phyloP scores from a whole-genome alignment of 805 yeast genomes.

The Saccharomycopsis fodiens region DNA sequence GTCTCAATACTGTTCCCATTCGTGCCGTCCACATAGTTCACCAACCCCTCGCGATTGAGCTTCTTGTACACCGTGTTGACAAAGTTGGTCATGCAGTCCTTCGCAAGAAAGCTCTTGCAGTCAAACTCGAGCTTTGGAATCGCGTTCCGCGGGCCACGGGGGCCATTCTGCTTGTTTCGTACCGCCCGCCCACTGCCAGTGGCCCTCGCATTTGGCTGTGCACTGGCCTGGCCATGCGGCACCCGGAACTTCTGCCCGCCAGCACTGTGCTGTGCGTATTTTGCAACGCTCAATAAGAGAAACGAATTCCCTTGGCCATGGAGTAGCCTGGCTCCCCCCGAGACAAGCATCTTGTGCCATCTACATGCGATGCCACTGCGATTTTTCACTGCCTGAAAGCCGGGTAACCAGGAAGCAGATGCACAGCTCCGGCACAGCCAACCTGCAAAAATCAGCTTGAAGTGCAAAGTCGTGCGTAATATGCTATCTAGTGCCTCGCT shows the following conservation, averaged over 20 bases:
- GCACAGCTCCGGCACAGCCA: no score
- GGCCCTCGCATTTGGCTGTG: background rate
- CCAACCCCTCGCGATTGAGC: slow-evolving; percentile 6
- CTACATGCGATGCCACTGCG: no score
- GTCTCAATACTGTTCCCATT: slow-evolving; percentile 1
- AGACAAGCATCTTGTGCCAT: no score
- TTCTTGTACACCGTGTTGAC: slow-evolving; percentile 7
- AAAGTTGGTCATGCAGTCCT: slow-evolving; percentile 15
- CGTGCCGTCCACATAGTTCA: slow-evolving; percentile 5
- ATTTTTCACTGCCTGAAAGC: no score
- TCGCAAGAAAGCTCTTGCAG: slow-evolving; percentile 6
- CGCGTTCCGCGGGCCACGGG: background rate
- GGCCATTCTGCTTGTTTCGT: background rate
- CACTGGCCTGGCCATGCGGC: background rate
- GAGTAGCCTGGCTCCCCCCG: no score
- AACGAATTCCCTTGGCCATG: no score
- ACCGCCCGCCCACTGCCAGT: background rate
- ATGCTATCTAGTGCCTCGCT: no score
- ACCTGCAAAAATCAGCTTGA: no score
- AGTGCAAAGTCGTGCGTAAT: no score
- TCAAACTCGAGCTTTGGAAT: slow-evolving; percentile 4
- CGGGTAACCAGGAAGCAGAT: no score
- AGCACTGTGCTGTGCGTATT: no score
- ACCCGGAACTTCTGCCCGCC: background rate
- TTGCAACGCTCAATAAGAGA: no score